Base-by-base conservation (phyloP, 805 yeast genomes). In the Yarrowia sp. region DNA sequence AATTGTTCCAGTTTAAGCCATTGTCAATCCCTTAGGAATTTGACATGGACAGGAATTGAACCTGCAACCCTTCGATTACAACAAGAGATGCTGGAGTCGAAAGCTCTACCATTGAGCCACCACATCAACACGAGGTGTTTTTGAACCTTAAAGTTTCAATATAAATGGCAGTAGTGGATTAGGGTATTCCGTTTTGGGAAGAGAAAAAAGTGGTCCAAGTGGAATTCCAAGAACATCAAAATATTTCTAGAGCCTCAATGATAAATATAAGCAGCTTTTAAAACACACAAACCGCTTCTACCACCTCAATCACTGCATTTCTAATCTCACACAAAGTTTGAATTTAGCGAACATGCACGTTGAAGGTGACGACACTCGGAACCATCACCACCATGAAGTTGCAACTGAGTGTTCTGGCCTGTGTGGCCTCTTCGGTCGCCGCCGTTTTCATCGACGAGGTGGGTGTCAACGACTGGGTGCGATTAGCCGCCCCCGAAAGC, bases 41-140 rank as follows among this genome's bases (percentile, higher is more conserved):
- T 85, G 88, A 85, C 87, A 86, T 88, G 87, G 88, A 86, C 89
- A 86, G 89, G 89, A 86, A 85, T 86, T 85, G 89, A 86, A 86
- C 89, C 89, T 86, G 89, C 89, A 86, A 85, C 89, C 89, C 85
- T 86, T 85, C 86, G 89, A 85, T 86, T 77, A 50, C 68, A 64
- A 64, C 68, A 36, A 32, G 46, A 15, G 14, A 9, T 49, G 53
- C 84, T 85, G 88, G 88, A 85, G 86, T 85, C 88, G 86, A 85
- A 85, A 84, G 87, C 88, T 85, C 88, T 85, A 85, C 88, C 88
- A 85, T 85, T 85, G 88, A 85, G 88, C 88, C 87, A 85, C 86
- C 85, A 59, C 66, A 59, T 46, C 66, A 59, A 59, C 63, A 56
- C 63, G 14, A 26, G 32, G 9, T 11, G 26, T 38, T 53, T 38